Evolutionary conservation across 306 rosid species (phyloP).

Genomic region (Rosa chinensis): DNA sequence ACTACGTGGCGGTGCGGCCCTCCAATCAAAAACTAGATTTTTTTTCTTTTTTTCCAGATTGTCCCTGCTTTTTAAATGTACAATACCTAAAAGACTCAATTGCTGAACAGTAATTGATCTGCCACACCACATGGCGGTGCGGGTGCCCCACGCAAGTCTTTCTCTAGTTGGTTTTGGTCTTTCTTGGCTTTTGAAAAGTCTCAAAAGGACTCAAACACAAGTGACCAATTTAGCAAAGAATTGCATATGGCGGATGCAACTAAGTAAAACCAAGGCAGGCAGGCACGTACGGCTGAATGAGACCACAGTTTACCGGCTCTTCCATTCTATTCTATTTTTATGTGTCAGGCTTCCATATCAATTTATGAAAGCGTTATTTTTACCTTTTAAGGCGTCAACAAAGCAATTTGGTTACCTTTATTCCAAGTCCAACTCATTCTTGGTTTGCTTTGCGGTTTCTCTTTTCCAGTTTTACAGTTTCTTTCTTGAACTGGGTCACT

Average conservation of each 20-base stretch:
- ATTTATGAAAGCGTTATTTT: background rate
- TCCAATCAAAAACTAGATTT: too few species aligned
- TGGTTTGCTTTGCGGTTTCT: background rate
- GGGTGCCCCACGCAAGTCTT: too few species aligned
- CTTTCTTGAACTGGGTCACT: slow-evolving; percentile 4
- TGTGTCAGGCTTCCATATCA: background rate
- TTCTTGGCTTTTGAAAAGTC: background rate
- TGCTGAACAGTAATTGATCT: too few species aligned
- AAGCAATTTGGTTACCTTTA: background rate
- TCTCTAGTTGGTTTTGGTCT: background rate
- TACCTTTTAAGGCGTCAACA: background rate
- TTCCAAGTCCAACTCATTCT: background rate
- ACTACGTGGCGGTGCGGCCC: too few species aligned
- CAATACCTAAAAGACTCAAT: too few species aligned
- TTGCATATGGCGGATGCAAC: slow-evolving; percentile 9
- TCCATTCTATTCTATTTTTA: background rate
- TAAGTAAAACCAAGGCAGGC: background rate
- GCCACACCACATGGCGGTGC: too few species aligned
- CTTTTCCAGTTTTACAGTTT: background rate
- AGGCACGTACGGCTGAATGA: slow-evolving; percentile 8
- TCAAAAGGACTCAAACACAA: background rate
- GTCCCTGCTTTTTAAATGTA: too few species aligned
- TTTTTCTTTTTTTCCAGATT: too few species aligned
- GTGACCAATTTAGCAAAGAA: background rate
- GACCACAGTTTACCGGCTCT: slow-evolving; percentile 11